phyloP scores from a whole-genome alignment of 2,329 filamentous ascomycete species.

The Pseudogymnoascus verrucosus region DNA sequence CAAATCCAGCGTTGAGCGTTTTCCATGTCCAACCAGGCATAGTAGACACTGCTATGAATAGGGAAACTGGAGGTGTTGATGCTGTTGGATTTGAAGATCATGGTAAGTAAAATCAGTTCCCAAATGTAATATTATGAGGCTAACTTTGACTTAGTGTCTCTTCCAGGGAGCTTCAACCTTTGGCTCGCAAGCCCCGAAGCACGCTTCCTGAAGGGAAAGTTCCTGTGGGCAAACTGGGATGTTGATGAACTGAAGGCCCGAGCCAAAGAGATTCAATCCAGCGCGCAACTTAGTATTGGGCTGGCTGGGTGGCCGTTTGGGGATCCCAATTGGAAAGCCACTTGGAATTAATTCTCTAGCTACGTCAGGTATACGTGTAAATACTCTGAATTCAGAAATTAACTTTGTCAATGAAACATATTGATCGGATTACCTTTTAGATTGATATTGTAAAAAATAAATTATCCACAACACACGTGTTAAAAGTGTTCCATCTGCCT shows the following conservation, averaged over 20 bases:
- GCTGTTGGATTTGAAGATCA: constrained; percentile 23
- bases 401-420: too few species aligned
- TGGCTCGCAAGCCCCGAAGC: constrained; percentile 32
- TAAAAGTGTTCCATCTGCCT: not conserved
- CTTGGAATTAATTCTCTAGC: not conserved
- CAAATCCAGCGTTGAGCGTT: constrained; percentile 24
- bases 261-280: constrained; percentile 28
- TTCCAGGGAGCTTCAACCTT: constrained; percentile 19
- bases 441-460: not conserved
- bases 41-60: constrained; percentile 25
- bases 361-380: not conserved
- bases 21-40: constrained; percentile 30
- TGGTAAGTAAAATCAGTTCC: constrained; percentile 20
- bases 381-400: too few species aligned
- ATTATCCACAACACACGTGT: not conserved
- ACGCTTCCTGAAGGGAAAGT: constrained; percentile 37
- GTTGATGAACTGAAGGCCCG: constrained; percentile 39
- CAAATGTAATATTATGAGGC: constrained; percentile 11
- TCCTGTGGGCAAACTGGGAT: constrained; percentile 44
- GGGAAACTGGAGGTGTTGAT: constrained; percentile 19
- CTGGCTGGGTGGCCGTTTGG: constrained; percentile 19
- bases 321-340: not conserved
- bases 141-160: constrained; percentile 19
- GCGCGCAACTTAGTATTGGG: constrained; percentile 15
- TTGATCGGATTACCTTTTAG: too few species aligned